Evolutionary conservation across 169 alveolate genomes (phyloP), one percentile per base, ranked within the genome.

Genomic region (Eimeria necatrix): DNA sequence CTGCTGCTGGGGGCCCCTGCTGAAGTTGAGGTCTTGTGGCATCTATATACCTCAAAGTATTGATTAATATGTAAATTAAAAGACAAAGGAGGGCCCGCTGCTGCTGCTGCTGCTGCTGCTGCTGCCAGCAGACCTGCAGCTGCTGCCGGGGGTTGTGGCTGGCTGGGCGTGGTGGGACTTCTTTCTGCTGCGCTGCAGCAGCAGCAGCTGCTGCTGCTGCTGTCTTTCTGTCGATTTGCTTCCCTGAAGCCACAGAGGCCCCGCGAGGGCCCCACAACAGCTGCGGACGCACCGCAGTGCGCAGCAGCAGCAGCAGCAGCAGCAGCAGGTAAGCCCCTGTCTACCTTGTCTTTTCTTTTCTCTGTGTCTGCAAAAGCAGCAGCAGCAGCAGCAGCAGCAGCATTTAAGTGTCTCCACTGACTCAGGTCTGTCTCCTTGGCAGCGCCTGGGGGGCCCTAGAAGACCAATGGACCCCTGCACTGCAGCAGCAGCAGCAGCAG

Each of bases 361-460:
- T 20, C 71, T 80, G 71, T 49, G 48, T 3, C 91, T 22, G 76
- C 53, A 26, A 73, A 41, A 7, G 46, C 87, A 16, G 24, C 61
- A 18, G 87, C 59, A 76, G 64, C 87, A 49, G 41, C 68, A 76
- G 87, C 32, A 10, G 87, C 87, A 46, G 87, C 87, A 20, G 87
- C 61, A 32, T 20, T 7, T 4, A n/a, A n/a, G n/a, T n/a, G n/a
- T n/a, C n/a, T n/a, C n/a, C n/a, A n/a, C n/a, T n/a, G n/a, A n/a
- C n/a, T n/a, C n/a, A n/a, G n/a, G n/a, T n/a, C n/a, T n/a, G n/a
- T n/a, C n/a, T n/a, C n/a, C n/a, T n/a, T 4, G 73, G 73, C 6
- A 60, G 73, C 73, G n/a, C 32, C 6, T 4, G 73, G n/a, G 73
- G n/a, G 5, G n/a, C 73, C 12, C 32, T 10, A 4, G 5, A 24